Base-by-base conservation (phyloP, 2,329 filamentous ascomycete genomes). In the Neonectria faginata region DNA sequence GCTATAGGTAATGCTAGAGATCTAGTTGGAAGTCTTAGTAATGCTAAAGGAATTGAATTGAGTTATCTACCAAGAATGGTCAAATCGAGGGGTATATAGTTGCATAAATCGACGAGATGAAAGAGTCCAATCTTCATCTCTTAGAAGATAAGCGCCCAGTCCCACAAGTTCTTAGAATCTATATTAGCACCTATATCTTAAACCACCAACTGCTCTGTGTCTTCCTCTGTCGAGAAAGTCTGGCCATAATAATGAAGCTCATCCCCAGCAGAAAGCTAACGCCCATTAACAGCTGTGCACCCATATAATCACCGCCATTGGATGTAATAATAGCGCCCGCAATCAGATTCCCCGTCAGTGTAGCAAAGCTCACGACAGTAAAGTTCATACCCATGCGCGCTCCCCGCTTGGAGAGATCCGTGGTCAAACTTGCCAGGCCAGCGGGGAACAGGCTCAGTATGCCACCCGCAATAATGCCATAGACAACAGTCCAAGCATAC, bases 361-460 rank as follows among this genome's bases (percentile, higher is more conserved):
- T 27, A 7, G 57, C 57, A 52, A 59, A 59, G 18, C 57, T 59
- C 9, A 59, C 57, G 20, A 53, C 45, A 20, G 47, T 59, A 25
- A 59, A 59, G 1, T 44, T 27, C 57, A 59, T 59, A 14, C 57
- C 57, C 5, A 59, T 59, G 5, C 57, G 42, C 9, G 57, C 44
- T 20, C 57, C 57, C 29, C 48, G 25, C 22, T 59, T 59, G 12
- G 36, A 33, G 2, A 39, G 57, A 8, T 59, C 57, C 3, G 39
- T n/a, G 3, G 57, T 59, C 3, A 59, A 48, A 3, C 36, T 44
- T 18, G 36, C 44, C 0, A 39, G 29, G 5, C 36, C 57, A 18
- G 57, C 57, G 6, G 57, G 57, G 22, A 59, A 59, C 16, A 59
- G 47, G 18, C 44, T 59, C n/a, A 44, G 57, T 18, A 59, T 59